Percentiles rank a stretch among this genome's conserved stretches.
Evolutionary conservation across 1,139 yeast genomes (phyloP).

Genomic region (Petasospora rhodanensis): DNA sequence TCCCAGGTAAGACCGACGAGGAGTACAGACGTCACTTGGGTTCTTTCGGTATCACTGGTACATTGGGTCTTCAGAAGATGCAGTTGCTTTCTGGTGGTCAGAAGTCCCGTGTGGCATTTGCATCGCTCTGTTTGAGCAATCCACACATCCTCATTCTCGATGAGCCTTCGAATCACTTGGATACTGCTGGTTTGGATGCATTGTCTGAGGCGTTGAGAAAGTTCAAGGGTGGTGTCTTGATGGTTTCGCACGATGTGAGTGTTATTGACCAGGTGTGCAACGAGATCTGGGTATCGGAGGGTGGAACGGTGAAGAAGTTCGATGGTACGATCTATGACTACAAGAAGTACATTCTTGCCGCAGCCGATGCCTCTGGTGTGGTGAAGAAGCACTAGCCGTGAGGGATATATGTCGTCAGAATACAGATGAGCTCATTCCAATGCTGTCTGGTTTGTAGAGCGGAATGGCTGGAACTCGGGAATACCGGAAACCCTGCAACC

Average conservation of each 20-base stretch:
- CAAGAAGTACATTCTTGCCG: slow-evolving; percentile 76
- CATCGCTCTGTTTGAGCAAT: slow-evolving; percentile 81
- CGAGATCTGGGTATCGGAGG: slow-evolving; percentile 93
- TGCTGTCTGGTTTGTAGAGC: too few relatives aligned
- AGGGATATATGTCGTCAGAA: too few relatives aligned
- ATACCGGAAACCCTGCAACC: too few relatives aligned
- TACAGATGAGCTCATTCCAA: too few relatives aligned
- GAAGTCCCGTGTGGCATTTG: slow-evolving; percentile 96
- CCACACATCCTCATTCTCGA: slow-evolving; percentile 94
- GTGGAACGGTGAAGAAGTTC: slow-evolving; percentile 73
- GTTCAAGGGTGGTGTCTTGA: slow-evolving; percentile 91
- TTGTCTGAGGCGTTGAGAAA: slow-evolving; percentile 80
- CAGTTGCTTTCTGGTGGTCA: slow-evolving; percentile 94
- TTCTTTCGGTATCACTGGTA: slow-evolving; percentile 94
- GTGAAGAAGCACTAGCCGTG: slow-evolving; percentile 84
- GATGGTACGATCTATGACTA: slow-evolving; percentile 84
- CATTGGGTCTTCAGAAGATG: slow-evolving; percentile 90
- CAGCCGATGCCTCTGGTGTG: slow-evolving; percentile 84
- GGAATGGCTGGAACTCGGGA: too few relatives aligned
- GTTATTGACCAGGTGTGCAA: slow-evolving; percentile 85
- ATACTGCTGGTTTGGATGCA: slow-evolving; percentile 97
- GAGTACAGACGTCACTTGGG: slow-evolving; percentile 97
- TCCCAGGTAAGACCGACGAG: slow-evolving; percentile 93
- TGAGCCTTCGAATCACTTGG: slow-evolving; percentile 98
- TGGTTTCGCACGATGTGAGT: slow-evolving; percentile 97